These are phyloP conservation scores for Graphilbum fragrans DNA, from an alignment of 2,329 filamentous ascomycete species.

Conservation along the genomic window DNA sequence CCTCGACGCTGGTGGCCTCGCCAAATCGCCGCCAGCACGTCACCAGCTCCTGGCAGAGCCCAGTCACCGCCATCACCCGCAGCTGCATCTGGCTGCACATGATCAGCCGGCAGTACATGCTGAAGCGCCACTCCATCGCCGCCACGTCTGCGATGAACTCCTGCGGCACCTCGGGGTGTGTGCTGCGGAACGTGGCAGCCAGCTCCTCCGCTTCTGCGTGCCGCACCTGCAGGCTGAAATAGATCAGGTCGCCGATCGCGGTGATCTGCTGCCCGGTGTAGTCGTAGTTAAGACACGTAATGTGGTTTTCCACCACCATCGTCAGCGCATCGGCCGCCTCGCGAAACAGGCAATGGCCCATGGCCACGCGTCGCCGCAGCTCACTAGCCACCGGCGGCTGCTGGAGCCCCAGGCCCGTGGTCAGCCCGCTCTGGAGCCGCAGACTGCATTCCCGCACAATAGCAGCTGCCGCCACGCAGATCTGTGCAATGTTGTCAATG, in stretches of 20 bases:
- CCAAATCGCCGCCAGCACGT: conserved; percentile 48
- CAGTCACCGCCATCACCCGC: conserved; percentile 65
- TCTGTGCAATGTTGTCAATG: conserved; percentile 27
- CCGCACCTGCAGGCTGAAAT: conserved; percentile 23
- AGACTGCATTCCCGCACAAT: conserved; percentile 19
- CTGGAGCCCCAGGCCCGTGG: background rate
- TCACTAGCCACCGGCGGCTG: background rate
- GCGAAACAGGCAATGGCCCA: conserved; percentile 27
- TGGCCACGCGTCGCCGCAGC: conserved; percentile 7
- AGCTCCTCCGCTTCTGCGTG: conserved; percentile 21
- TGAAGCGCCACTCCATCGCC: conserved; percentile 56
- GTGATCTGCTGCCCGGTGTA: conserved; percentile 25
- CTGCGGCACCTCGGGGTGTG: conserved; percentile 24
- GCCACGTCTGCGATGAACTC: conserved; percentile 36
- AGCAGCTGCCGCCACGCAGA: conserved; percentile 22
- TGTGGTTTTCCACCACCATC: conserved; percentile 40
- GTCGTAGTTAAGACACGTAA: conserved; percentile 37
- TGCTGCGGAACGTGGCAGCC: conserved; percentile 19
- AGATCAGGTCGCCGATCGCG: conserved; percentile 32
- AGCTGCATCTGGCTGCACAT: conserved; percentile 84
- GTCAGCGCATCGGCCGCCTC: conserved; percentile 29
- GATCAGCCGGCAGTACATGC: conserved; percentile 57
- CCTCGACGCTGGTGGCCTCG: conserved; percentile 27
- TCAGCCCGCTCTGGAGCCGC: conserved; percentile 7
- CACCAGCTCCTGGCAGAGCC: conserved; percentile 61